Evolutionary conservation across 129 eudicot genomes (phyloP).

Genomic region (Flaveria ramosissima): DNA sequence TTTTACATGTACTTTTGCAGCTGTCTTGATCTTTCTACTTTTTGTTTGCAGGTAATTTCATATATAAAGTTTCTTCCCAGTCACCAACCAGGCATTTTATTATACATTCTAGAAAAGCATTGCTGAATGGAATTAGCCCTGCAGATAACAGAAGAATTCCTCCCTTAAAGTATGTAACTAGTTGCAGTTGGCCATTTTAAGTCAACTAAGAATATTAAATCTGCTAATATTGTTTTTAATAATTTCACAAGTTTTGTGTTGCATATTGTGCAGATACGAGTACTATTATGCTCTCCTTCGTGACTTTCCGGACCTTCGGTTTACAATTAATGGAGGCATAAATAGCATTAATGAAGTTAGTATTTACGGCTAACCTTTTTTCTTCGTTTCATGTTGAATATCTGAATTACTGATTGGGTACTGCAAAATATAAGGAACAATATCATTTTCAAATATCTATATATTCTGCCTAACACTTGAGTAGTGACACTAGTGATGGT

Average conservation of each 20-base stretch:
- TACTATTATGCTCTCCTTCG: constrained; percentile 90
- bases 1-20: constrained; percentile 12
- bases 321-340: constrained; percentile 94
- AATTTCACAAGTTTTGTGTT: background rate
- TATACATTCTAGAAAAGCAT: constrained; percentile 88
- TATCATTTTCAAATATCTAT: background rate
- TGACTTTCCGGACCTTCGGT: constrained; percentile 89
- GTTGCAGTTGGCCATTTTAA: constrained; percentile 2
- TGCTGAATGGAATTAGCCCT: constrained; percentile 96
- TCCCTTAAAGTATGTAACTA: constrained; percentile 72
- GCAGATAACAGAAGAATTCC: constrained; percentile 89
- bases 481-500: background rate
- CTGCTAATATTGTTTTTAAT: background rate
- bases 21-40: constrained; percentile 9
- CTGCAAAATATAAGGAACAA: background rate
- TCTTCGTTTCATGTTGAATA: background rate
- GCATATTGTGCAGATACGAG: constrained; percentile 63
- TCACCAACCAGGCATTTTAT: constrained; percentile 95
- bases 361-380: background rate
- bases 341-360: constrained; percentile 77
- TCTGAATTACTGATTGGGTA: background rate
- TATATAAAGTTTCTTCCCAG: constrained; percentile 76
- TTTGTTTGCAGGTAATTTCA: constrained; percentile 82
- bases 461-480: background rate
- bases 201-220: constrained; percentile 18